Percentiles rank a stretch among this genome's conserved stretches.
These are phyloP conservation scores for Colletotrichum ledebouriae DNA, from an alignment of 2,329 filamentous ascomycete species.

Conservation along the genomic window DNA sequence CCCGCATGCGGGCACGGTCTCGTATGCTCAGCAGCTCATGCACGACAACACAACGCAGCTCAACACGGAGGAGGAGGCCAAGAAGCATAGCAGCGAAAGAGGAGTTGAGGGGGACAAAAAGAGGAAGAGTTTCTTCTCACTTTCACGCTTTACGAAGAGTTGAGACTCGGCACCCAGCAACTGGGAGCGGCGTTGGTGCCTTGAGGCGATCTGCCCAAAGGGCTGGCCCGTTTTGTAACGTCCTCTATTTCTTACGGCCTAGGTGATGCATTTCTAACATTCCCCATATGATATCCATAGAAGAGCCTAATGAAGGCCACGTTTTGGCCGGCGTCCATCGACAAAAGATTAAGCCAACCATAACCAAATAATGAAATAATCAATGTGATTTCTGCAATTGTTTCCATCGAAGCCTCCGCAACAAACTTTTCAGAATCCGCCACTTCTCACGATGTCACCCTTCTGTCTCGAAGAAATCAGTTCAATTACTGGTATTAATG, in stretches of 20 bases:
- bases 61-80: slow-evolving; percentile 54
- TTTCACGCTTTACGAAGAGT: slow-evolving; percentile 10
- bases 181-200: no score
- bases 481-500: no score
- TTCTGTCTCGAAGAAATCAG: no score
- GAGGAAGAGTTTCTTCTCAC: slow-evolving; percentile 30
- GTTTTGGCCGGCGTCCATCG: neutral
- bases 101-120: slow-evolving; percentile 11
- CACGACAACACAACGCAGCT: slow-evolving; percentile 66
- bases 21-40: slow-evolving; percentile 66
- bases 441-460: no score
- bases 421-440: no score
- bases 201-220: neutral
- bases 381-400: no score
- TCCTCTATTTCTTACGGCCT: slow-evolving; percentile 15
- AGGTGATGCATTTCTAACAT: neutral
- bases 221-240: neutral
- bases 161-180: neutral
- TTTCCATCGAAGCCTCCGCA: no score
- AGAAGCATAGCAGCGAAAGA: slow-evolving; percentile 42
- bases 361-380: slow-evolving; percentile 9
- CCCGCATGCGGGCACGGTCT: slow-evolving; percentile 56
- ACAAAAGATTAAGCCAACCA: no score
- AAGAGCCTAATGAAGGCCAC: neutral
- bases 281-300: slow-evolving; percentile 19